These are phyloP conservation scores for Annulohypoxylon stygium DNA, from an alignment of 495 filamentous ascomycete genomes.

Conservation along the genomic window DNA sequence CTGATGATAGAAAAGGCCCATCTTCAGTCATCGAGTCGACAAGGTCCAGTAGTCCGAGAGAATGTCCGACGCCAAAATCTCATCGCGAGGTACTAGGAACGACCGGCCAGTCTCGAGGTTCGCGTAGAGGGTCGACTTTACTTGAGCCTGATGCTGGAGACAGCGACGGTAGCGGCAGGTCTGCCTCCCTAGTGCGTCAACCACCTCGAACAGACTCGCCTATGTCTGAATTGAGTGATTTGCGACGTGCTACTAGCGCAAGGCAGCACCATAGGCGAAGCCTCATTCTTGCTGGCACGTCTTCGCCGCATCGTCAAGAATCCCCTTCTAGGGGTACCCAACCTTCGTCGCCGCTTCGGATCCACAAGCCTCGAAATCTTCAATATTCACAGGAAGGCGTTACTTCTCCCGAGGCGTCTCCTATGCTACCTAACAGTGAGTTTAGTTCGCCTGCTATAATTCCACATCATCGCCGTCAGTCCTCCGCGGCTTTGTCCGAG, in stretches of 20 bases:
- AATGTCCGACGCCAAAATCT: conserved; percentile 91
- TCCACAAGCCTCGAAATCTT: conserved; percentile 82
- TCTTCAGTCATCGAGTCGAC: conserved; percentile 67
- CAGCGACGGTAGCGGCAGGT: conserved; percentile 87
- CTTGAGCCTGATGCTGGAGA: conserved; percentile 82
- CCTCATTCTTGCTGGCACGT: conserved; percentile 78
- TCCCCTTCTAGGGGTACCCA: conserved; percentile 81
- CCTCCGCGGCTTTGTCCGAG: conserved; percentile 86
- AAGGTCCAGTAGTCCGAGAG: conserved; percentile 89
- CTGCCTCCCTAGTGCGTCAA: conserved; percentile 78
- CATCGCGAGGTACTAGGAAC: conserved; percentile 76
- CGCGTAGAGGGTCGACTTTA: conserved; percentile 77
- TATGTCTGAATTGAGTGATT: conserved; percentile 80
- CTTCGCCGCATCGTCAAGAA: conserved; percentile 83
- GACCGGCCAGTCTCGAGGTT: conserved; percentile 70
- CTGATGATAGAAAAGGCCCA: conserved; percentile 54
- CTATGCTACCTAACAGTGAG: conserved; percentile 83
- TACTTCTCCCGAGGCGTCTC: conserved; percentile 89
- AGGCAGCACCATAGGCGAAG: conserved; percentile 86
- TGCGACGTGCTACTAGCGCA: conserved; percentile 76
- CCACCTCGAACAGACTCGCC: conserved; percentile 86
- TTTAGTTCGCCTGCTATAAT: conserved; percentile 76
- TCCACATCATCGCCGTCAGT: conserved; percentile 88
- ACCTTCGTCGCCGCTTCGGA: conserved; percentile 88
- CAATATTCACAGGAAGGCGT: conserved; percentile 79